Conservation (phyloP, 495 filamentous ascomycete genomes). For the Hypomontagnella submonticulosa region DNA sequence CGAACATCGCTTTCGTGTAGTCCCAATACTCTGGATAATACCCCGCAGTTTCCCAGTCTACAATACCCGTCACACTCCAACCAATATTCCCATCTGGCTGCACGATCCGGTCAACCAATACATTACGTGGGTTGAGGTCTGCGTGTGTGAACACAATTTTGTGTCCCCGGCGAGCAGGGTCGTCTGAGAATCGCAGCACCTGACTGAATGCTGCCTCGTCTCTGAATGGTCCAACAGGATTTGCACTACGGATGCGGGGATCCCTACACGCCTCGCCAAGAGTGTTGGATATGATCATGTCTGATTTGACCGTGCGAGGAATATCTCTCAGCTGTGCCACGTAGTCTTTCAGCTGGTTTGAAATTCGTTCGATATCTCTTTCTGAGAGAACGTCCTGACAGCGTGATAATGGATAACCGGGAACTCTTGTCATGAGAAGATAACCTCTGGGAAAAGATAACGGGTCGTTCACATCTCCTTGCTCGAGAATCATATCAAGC, state of each 20-base stretch:
- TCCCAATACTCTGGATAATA: slow-evolving; percentile 43
- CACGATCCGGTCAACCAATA: slow-evolving; percentile 52
- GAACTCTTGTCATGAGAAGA: slow-evolving; percentile 41
- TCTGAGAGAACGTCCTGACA: slow-evolving; percentile 44
- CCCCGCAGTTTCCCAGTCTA: slow-evolving; percentile 40
- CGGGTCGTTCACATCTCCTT: slow-evolving; percentile 14
- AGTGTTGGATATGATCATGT: slow-evolving; percentile 44
- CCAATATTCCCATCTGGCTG: slow-evolving; percentile 26
- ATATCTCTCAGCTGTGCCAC: slow-evolving; percentile 43
- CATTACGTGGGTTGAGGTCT: slow-evolving; percentile 60
- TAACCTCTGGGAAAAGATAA: slow-evolving; percentile 20
- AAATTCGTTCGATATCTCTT: slow-evolving; percentile 34
- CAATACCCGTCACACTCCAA: slow-evolving; percentile 37
- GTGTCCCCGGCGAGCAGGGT: slow-evolving; percentile 45
- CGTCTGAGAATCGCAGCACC: slow-evolving; percentile 43
- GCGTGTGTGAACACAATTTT: slow-evolving; percentile 58
- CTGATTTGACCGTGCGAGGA: slow-evolving; percentile 26
- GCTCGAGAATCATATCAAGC: slow-evolving; percentile 35
- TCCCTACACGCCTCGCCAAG: slow-evolving; percentile 41
- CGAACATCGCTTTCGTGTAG: slow-evolving; percentile 44
- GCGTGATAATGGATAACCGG: slow-evolving; percentile 34
- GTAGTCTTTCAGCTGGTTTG: slow-evolving; percentile 44
- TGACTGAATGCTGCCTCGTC: slow-evolving; percentile 51
- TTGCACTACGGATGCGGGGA: slow-evolving; percentile 39
- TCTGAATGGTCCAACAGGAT: slow-evolving; percentile 46